phyloP scores from a whole-genome alignment of 192 early-diverging fungal genomes.

The Backusella australiensis region DNA sequence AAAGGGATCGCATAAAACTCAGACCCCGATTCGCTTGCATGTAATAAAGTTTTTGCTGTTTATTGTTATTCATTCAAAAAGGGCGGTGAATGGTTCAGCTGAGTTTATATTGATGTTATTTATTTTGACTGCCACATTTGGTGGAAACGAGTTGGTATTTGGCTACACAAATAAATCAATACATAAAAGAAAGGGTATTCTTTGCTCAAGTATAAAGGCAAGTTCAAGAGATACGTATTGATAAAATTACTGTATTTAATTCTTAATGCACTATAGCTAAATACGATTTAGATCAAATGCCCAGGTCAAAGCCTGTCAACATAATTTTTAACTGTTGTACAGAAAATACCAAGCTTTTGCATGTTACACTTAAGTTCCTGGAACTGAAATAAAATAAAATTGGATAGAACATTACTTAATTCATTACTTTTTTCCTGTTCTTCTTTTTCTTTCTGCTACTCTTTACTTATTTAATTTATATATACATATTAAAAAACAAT shows the following conservation, averaged over 20 bases:
- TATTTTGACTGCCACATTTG: background rate
- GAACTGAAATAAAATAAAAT: background rate
- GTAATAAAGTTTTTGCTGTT: too few species aligned
- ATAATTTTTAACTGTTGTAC: background rate
- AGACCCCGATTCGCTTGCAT: too few species aligned
- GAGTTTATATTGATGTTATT: background rate
- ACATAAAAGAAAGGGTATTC: background rate
- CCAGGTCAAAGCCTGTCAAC: too few species aligned
- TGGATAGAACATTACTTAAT: too few species aligned
- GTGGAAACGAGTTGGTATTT: background rate
- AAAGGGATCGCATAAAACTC: too few species aligned
- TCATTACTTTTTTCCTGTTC: background rate
- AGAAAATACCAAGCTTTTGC: slow-evolving; percentile 1
- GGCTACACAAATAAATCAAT: background rate
- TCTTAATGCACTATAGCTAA: too few species aligned
- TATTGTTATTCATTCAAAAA: background rate
- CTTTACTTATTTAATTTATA: background rate
- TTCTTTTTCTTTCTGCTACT: background rate
- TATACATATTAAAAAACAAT: background rate
- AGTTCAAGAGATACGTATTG: too few species aligned
- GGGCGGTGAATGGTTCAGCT: background rate
- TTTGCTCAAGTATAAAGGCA: background rate
- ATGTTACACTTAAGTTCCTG: background rate
- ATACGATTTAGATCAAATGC: too few species aligned
- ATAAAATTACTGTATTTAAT: too few species aligned